Evolutionary conservation across 306 rosid species (phyloP).

Genomic region (Glycyrrhiza uralensis): DNA sequence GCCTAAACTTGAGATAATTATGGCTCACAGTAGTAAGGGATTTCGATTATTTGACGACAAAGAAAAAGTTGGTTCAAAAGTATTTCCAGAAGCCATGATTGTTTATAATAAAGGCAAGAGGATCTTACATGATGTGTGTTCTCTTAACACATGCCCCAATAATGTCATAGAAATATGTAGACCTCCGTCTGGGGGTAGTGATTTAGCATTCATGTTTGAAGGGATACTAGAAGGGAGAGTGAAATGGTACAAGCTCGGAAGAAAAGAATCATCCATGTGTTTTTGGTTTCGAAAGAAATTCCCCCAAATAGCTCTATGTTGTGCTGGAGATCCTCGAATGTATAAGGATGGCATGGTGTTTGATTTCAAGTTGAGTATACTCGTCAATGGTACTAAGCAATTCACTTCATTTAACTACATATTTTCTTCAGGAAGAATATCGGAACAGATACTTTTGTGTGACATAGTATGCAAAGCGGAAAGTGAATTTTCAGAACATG

Average conservation of each 20-base stretch:
- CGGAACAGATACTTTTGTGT: neutral
- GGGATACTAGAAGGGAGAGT: neutral
- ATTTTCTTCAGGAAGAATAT: neutral
- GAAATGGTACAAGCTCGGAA: neutral
- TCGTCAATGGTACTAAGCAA: slow-evolving; percentile 17
- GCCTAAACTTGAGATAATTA: neutral
- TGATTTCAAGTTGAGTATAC: neutral
- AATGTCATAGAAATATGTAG: neutral
- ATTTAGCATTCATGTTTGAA: neutral
- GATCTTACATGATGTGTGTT: neutral
- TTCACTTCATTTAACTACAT: neutral
- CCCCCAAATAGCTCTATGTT: neutral
- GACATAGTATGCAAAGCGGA: neutral
- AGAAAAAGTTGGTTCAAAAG: neutral
- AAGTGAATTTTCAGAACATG: neutral
- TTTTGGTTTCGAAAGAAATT: neutral
- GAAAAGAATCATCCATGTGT: neutral
- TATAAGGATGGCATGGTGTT: neutral
- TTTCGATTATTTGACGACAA: neutral
- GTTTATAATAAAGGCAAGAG: neutral
- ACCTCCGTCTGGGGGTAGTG: neutral
- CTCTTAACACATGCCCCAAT: neutral
- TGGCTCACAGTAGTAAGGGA: neutral
- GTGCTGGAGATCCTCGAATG: neutral
- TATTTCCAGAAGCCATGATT: neutral